Evolutionary conservation across 768 basidiomycete genomes (phyloP).

Genomic region (Agrocybe chaxingu): DNA sequence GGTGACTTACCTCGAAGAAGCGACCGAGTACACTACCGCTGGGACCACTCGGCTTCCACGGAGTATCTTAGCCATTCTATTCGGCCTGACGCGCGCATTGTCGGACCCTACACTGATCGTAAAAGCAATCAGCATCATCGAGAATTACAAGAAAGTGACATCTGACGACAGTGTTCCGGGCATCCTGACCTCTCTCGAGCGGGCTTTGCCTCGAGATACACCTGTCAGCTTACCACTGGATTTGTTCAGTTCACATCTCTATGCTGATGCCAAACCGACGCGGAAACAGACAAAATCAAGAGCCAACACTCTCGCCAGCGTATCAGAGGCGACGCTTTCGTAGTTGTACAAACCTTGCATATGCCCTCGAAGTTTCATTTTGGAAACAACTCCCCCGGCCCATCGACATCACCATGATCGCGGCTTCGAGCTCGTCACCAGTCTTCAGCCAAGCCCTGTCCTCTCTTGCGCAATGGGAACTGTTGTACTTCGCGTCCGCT

Average conservation of each 20-base stretch:
- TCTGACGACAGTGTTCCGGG: constrained; percentile 23
- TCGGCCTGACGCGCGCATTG: constrained; percentile 25
- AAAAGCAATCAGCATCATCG: constrained; percentile 25
- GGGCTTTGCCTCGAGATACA: constrained; percentile 16
- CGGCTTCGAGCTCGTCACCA: too few species aligned
- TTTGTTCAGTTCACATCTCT: constrained; percentile 31
- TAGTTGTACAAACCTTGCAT: background rate
- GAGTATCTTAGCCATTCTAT: constrained; percentile 27
- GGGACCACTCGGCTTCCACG: constrained; percentile 23
- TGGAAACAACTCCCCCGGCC: background rate
- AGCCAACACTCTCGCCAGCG: background rate
- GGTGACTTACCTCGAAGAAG: constrained; percentile 26
- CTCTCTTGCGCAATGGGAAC: too few species aligned
- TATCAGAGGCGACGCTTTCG: background rate
- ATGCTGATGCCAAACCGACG: constrained; percentile 24
- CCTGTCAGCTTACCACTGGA: constrained; percentile 16
- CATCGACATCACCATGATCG: background rate
- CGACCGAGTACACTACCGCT: constrained; percentile 21
- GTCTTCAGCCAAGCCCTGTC: too few species aligned
- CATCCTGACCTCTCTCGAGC: constrained; percentile 20
- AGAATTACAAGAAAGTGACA: constrained; percentile 20
- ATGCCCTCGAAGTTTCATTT: background rate
- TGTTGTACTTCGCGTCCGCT: too few species aligned
- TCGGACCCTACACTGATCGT: constrained; percentile 23
- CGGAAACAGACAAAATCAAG: constrained; percentile 6